These are phyloP conservation scores for Dryadomyces quercus-mongolicae DNA, from an alignment of 2,329 filamentous ascomycete species.

Conservation along the genomic window DNA sequence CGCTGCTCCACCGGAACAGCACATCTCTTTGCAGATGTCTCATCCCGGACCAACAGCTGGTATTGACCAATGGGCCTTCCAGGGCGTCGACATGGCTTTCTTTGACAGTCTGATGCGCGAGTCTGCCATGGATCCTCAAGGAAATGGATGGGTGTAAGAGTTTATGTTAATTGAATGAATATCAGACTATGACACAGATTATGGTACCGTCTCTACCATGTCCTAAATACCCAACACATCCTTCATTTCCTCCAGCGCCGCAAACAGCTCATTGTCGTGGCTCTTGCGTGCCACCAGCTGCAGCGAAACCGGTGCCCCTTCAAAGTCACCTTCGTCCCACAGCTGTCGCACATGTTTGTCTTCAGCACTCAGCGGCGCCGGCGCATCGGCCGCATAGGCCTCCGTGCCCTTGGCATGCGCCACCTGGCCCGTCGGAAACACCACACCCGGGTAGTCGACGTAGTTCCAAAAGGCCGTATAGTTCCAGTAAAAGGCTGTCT, in stretches of 20 bases:
- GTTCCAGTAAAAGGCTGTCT: slow-evolving; percentile 40
- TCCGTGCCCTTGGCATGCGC: slow-evolving; percentile 17
- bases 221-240: neutral
- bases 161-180: too few relatives aligned
- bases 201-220: too few relatives aligned
- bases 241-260: slow-evolving; percentile 1
- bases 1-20: neutral
- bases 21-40: neutral
- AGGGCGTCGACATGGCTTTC: slow-evolving; percentile 22
- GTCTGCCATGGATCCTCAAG: neutral
- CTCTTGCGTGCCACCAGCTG: slow-evolving; percentile 40
- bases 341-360: slow-evolving; percentile 13
- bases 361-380: slow-evolving; percentile 18
- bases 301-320: slow-evolving; percentile 35
- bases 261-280: slow-evolving; percentile 30
- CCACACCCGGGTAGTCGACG: slow-evolving; percentile 50
- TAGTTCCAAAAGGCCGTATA: slow-evolving; percentile 60
- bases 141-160: too few relatives aligned
- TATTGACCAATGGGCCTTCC: slow-evolving; percentile 21
- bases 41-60: slow-evolving; percentile 12
- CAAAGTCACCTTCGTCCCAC: slow-evolving; percentile 31
- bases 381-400: slow-evolving; percentile 11
- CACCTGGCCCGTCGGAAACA: slow-evolving; percentile 38
- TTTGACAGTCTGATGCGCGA: slow-evolving; percentile 16
- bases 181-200: too few relatives aligned